These are phyloP conservation scores for Vaucheria bursata DNA, from an alignment of 352 stramenopile species.

Conservation along the genomic window DNA sequence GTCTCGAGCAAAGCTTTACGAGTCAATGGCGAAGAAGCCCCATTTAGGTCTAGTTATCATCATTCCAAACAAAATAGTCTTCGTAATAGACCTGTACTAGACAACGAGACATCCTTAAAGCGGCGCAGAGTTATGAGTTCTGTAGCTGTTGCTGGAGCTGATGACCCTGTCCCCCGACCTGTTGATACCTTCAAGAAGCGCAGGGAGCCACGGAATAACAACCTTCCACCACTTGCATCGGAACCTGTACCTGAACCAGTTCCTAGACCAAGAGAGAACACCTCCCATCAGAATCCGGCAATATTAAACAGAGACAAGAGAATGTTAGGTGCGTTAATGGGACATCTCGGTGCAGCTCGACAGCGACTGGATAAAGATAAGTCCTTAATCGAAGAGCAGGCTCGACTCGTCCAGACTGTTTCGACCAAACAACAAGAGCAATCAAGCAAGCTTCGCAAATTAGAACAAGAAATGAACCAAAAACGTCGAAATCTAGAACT, in stretches of 20 bases:
- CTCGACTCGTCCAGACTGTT: not conserved
- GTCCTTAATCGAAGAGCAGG: not conserved
- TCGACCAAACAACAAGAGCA: not conserved
- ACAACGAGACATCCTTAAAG: too few species aligned
- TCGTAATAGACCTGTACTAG: too few species aligned
- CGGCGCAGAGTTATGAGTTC: not conserved
- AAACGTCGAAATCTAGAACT: slow-evolving; percentile 1
- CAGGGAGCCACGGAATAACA: not conserved
- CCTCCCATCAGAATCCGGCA: not conserved
- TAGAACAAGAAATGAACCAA: not conserved
- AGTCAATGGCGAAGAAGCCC: too few species aligned
- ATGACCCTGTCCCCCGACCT: not conserved
- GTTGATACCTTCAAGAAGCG: not conserved
- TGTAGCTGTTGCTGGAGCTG: slow-evolving; percentile 1
- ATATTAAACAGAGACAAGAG: not conserved
- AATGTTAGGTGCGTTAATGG: slow-evolving; percentile 3
- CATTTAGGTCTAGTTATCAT: too few species aligned
- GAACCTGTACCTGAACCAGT: not conserved
- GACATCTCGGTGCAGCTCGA: not conserved
- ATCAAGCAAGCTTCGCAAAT: not conserved
- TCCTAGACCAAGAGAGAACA: too few species aligned
- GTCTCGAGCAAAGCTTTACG: too few species aligned
- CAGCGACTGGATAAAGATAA: slow-evolving; percentile 4
- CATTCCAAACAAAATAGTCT: too few species aligned
- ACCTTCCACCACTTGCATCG: not conserved